Conservation (phyloP, 176 grass and related monocot species). For the Themeda triandra region DNA sequence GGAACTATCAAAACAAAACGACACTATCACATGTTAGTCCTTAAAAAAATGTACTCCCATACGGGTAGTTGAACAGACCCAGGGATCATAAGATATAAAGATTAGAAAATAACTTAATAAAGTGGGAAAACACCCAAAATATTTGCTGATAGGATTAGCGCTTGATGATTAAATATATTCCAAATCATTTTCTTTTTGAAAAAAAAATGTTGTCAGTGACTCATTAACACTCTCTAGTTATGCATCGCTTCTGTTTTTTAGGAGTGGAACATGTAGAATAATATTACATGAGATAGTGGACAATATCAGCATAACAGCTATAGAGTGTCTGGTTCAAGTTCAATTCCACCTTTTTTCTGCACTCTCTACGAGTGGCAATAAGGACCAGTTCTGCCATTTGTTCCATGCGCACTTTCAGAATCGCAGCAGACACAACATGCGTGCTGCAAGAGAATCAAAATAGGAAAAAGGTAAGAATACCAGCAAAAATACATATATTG, state of each 20-base stretch:
- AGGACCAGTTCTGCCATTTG: slow-evolving; percentile 53
- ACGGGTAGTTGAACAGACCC: background rate
- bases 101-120: background rate
- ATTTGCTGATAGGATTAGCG: background rate
- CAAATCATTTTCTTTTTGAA: slow-evolving; percentile 22
- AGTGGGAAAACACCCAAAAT: background rate
- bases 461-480: background rate
- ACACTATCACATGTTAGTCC: background rate
- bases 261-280: slow-evolving; percentile 1
- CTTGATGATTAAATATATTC: slow-evolving; percentile 7
- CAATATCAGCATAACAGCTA: background rate
- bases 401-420: slow-evolving; percentile 55
- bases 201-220: background rate
- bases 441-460: slow-evolving; percentile 32
- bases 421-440: slow-evolving; percentile 48
- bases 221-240: background rate
- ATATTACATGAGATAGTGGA: slow-evolving; percentile 3
- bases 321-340: slow-evolving; percentile 5
- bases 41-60: background rate
- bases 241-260: background rate
- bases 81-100: background rate
- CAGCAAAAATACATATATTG: background rate
- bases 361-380: slow-evolving; percentile 40
- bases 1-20: slow-evolving; percentile 9
- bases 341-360: slow-evolving; percentile 45